Conservation (phyloP, 441 rosid species). For the Erodium moschatum region DNA sequence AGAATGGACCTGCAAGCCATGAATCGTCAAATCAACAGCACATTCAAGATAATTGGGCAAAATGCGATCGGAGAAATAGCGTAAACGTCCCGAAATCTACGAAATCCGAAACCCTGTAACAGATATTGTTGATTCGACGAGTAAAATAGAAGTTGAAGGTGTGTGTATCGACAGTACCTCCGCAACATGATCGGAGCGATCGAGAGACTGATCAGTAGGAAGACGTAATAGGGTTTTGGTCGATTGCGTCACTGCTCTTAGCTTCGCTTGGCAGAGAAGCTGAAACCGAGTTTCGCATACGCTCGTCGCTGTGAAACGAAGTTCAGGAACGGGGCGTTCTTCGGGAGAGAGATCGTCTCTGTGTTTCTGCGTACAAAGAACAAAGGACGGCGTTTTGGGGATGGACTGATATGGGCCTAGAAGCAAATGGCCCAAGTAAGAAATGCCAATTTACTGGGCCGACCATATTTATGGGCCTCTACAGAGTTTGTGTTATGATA, state of each 20-base stretch:
- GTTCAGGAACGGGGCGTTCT: neutral
- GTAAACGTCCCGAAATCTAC: neutral
- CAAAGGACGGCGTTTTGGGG: neutral
- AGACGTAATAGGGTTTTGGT: neutral
- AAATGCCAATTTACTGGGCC: neutral
- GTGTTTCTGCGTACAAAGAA: neutral
- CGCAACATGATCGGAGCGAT: neutral
- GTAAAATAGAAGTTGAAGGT: neutral
- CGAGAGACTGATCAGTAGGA: neutral
- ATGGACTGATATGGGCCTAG: neutral
- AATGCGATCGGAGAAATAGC: neutral
- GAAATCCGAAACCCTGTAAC: neutral
- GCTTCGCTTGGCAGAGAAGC: neutral
- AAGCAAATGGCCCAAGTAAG: neutral
- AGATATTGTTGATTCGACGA: neutral
- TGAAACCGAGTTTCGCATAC: neutral
- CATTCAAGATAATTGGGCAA: neutral
- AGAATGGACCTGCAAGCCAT: neutral
- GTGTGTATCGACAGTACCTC: neutral
- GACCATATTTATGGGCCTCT: neutral
- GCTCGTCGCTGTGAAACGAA: too few species aligned
- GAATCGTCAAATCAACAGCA: neutral
- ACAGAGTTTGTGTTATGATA: neutral
- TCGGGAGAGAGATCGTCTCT: neutral
- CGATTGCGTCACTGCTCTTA: neutral